These are phyloP conservation scores for Medicago lupulina DNA, from an alignment of 306 rosid species.

Conservation along the genomic window DNA sequence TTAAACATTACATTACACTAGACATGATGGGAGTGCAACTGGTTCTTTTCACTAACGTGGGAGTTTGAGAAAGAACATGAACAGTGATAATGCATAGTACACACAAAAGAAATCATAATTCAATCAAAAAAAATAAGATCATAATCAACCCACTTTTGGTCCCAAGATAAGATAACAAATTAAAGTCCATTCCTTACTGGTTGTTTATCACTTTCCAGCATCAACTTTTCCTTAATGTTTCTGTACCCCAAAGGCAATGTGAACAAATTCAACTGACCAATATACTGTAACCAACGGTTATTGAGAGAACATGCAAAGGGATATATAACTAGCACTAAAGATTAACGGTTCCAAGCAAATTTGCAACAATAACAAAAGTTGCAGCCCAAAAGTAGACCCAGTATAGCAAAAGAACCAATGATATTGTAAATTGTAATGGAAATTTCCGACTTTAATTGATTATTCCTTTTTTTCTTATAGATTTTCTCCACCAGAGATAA, in stretches of 20 bases:
- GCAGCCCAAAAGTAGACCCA: background rate
- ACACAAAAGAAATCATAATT: slow-evolving; percentile 28
- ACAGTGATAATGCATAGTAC: background rate
- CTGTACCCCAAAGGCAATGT: slow-evolving; percentile 31
- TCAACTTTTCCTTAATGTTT: slow-evolving; percentile 37
- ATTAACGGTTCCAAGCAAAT: slow-evolving; percentile 5
- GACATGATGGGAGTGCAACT: background rate
- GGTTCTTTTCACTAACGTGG: background rate
- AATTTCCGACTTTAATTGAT: background rate
- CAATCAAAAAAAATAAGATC: slow-evolving; percentile 30
- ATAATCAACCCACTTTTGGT: slow-evolving; percentile 41
- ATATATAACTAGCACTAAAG: slow-evolving; percentile 1
- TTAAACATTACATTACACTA: too few relatives aligned
- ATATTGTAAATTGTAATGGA: background rate
- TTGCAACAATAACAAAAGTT: background rate
- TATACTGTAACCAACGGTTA: background rate
- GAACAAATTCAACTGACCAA: slow-evolving; percentile 25
- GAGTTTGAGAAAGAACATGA: slow-evolving; percentile 20
- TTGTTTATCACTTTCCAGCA: slow-evolving; percentile 40
- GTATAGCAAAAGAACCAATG: background rate
- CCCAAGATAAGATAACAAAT: slow-evolving; percentile 49
- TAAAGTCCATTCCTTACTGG: slow-evolving; percentile 38
- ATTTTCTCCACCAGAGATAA: too few relatives aligned
- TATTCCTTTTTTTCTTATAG: too few relatives aligned
- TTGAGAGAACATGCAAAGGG: slow-evolving; percentile 7